Evolutionary conservation across 2,329 filamentous ascomycete species (phyloP).

Genomic region (Exophiala oligosperma): DNA sequence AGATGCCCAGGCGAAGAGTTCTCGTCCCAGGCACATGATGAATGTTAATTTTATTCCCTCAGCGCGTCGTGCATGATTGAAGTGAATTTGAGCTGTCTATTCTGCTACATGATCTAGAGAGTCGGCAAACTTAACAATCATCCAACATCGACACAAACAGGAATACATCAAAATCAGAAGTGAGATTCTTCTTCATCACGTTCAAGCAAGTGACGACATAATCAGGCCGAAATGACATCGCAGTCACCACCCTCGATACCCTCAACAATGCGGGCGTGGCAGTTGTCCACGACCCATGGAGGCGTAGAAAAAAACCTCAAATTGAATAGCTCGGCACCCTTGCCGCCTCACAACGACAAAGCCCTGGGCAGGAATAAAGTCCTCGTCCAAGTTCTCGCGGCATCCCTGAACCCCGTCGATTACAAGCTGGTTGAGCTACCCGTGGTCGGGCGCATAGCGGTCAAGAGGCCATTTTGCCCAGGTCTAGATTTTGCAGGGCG

Average conservation of each 20-base stretch:
- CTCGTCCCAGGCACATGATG: no score
- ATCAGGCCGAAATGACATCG: not conserved
- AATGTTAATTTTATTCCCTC: no score
- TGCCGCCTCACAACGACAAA: constrained; percentile 35
- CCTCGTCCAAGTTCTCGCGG: constrained; percentile 56
- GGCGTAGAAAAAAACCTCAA: constrained; percentile 57
- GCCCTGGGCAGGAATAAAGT: constrained; percentile 46
- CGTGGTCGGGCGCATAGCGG: constrained; percentile 39
- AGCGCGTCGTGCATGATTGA: no score
- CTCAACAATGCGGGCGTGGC: constrained; percentile 59
- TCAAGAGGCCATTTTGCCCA: constrained; percentile 48
- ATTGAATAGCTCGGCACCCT: constrained; percentile 44
- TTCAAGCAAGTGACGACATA: no score
- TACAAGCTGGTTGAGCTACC: constrained; percentile 61
- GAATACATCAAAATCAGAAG: no score
- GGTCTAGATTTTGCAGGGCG: constrained; percentile 53
- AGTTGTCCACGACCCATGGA: constrained; percentile 48
- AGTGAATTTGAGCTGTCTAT: no score
- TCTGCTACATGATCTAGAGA: no score
- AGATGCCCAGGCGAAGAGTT: no score
- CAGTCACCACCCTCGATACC: constrained; percentile 17
- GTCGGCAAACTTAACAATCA: no score
- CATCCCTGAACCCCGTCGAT: constrained; percentile 63
- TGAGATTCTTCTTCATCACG: not conserved
- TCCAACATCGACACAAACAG: no score